Evolutionary conservation across 352 stramenopile species (phyloP).

Genomic region (Phytophthora pisi): DNA sequence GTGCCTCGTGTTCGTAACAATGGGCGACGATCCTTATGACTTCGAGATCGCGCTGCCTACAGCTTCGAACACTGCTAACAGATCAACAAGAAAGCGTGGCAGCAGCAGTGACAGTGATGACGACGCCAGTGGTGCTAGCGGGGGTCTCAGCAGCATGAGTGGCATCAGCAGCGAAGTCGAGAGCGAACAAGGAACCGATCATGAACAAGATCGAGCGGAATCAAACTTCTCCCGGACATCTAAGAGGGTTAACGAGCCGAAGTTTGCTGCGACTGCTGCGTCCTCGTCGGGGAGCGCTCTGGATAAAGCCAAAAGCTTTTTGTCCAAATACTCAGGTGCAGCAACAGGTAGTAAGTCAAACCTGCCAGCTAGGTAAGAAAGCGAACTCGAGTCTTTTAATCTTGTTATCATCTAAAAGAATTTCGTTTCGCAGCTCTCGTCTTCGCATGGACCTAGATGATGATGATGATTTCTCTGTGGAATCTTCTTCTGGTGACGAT

Average conservation of each 20-base stretch:
- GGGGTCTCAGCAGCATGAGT: constrained; percentile 28
- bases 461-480: constrained; percentile 51
- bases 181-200: not conserved
- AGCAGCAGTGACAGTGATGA: constrained; percentile 13
- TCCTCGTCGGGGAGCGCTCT: constrained; percentile 41
- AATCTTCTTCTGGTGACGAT: constrained; percentile 24
- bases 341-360: constrained; percentile 15
- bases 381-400: not conserved
- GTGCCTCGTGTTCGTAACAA: constrained; percentile 1
- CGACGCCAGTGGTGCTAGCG: constrained; percentile 17
- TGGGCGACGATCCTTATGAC: constrained; percentile 48
- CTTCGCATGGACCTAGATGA: constrained; percentile 65
- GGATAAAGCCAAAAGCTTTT: constrained; percentile 74
- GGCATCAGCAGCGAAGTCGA: constrained; percentile 22
- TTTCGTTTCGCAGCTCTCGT: constrained; percentile 11
- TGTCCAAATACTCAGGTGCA: constrained; percentile 75
- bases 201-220: not conserved
- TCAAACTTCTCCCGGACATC: not conserved
- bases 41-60: constrained; percentile 61
- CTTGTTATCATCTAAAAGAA: constrained; percentile 2
- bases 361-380: constrained; percentile 8
- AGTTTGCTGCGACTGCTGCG: not conserved
- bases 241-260: constrained; percentile 9
- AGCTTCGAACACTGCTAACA: constrained; percentile 6
- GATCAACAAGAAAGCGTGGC: constrained; percentile 1